Base-by-base conservation (phyloP, 306 rosid species). In the Inga oerstediana region DNA sequence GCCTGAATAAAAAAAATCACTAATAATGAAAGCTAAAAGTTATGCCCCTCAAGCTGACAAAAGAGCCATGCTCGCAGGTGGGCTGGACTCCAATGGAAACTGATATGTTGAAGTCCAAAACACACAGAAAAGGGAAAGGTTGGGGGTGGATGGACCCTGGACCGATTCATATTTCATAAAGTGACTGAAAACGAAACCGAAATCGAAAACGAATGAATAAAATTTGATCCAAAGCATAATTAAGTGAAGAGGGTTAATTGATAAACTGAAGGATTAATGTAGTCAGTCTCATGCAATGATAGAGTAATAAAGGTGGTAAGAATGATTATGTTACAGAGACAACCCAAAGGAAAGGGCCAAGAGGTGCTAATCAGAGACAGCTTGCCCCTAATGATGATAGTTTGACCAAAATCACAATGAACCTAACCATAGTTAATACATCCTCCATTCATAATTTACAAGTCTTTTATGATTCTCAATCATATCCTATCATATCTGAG, bases 371-470 rank as follows among this genome's bases (percentile, higher is more conserved):
- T 85, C 56, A 66, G 13, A 74, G 85, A 82, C 85, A 85, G 88
- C 83, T 85, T 66, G 83, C 68, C 80, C 59, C 58, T 74, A 85
- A 85, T 85, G 76, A 85, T 82, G 61, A 66, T 30, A 1, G 9
- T 71, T 81, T 85, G 85, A 85, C 88, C 77, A 75, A 70, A 81
- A 67, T 44, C 74, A 75, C 76, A 79, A 67, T 34, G 59, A 79
- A 79, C 81, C 77, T 74, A 67, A 80, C 58, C 20, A 22, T 71
- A 10, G 66, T 59, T 59, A 22, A 51, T 72, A 22, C 46, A 72
- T 72, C 37, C 75, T 41, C 49, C 56, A 1, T 58, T 58, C 32
- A 11, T 71, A n/a, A 43, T 69, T 69, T n/a, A 41, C 14, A n/a
- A 19, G 75, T 44, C 22, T 44, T 12, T 4, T 1, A 10, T 71